Conservation (phyloP, 1,284 basidiomycete species). For the Stygiomarasmius scandens region DNA sequence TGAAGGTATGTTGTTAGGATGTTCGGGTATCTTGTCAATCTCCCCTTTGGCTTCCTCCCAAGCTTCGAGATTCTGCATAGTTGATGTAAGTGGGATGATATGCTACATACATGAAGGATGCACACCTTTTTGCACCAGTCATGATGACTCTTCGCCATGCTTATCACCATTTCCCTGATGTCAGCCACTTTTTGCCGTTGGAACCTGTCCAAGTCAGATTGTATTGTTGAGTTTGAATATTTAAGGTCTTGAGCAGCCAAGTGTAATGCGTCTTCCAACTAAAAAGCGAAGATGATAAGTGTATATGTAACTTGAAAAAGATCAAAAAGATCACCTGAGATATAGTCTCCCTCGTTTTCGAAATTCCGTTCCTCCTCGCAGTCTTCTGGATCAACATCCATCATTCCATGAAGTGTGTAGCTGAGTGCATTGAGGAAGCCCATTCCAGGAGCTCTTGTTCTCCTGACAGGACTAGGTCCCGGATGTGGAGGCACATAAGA, state of each 20-base stretch:
- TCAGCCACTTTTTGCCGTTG: constrained; percentile 99
- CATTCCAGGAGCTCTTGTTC: constrained; percentile 68
- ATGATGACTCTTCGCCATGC: constrained; percentile 87
- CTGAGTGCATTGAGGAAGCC: constrained; percentile 91
- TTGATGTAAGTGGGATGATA: not conserved
- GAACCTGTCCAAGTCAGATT: constrained; percentile 97
- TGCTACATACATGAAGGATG: constrained; percentile 10
- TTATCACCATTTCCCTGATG: constrained; percentile 88
- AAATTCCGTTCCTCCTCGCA: constrained; percentile 89
- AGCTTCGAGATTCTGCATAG: constrained; percentile 83
- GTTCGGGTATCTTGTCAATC: constrained; percentile 85
- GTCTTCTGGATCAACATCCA: constrained; percentile 98
- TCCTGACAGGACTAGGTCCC: constrained; percentile 65
- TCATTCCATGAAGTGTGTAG: constrained; percentile 95
- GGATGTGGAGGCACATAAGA: constrained; percentile 73
- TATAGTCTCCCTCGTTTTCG: constrained; percentile 92
- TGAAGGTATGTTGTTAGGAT: constrained; percentile 72
- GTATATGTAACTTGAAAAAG: too few species aligned
- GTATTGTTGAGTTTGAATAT: constrained; percentile 94
- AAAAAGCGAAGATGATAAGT: constrained; percentile 13
- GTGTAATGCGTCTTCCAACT: constrained; percentile 93
- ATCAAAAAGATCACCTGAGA: constrained; percentile 82
- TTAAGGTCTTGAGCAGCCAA: constrained; percentile 90
- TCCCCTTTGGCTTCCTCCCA: constrained; percentile 96
- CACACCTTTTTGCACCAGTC: constrained; percentile 91